Evolutionary conservation across 2,329 filamentous ascomycete genomes (phyloP).

Genomic region (Orbilia ellipsospora): DNA sequence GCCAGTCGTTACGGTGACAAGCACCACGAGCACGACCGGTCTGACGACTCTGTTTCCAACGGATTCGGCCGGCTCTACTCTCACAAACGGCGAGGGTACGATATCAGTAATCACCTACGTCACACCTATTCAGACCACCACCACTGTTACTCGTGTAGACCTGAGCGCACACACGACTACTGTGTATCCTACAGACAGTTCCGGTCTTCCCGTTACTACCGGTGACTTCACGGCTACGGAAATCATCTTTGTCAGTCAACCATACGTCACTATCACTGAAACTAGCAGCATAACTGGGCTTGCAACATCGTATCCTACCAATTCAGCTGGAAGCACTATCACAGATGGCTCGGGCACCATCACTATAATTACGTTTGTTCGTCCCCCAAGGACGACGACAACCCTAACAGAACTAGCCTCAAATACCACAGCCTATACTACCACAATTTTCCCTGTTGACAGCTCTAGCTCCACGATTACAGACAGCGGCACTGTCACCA

Average conservation of each 20-base stretch:
- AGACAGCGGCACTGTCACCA: not conserved
- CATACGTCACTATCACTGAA: not conserved
- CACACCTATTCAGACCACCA: not conserved
- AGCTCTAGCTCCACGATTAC: not conserved
- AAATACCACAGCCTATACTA: not conserved
- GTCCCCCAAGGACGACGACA: not conserved
- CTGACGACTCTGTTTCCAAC: constrained; percentile 3
- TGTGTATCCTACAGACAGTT: constrained; percentile 1
- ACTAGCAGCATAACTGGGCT: not conserved
- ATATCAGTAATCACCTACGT: constrained; percentile 2
- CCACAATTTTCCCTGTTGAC: not conserved
- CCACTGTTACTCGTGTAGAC: not conserved
- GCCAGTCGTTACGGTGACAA: not conserved
- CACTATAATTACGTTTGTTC: not conserved
- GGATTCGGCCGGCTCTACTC: not conserved
- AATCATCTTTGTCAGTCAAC: constrained; percentile 14
- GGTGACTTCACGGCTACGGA: constrained; percentile 2
- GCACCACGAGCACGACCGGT: not conserved
- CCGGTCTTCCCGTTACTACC: not conserved
- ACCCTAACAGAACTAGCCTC: not conserved
- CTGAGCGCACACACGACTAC: not conserved
- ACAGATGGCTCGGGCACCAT: not conserved
- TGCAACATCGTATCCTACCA: not conserved
- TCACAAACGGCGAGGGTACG: constrained; percentile 9
- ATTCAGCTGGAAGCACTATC: not conserved